These are phyloP conservation scores for Aspergillus neotritici DNA, from an alignment of 2,329 filamentous ascomycete species.

Conservation along the genomic window DNA sequence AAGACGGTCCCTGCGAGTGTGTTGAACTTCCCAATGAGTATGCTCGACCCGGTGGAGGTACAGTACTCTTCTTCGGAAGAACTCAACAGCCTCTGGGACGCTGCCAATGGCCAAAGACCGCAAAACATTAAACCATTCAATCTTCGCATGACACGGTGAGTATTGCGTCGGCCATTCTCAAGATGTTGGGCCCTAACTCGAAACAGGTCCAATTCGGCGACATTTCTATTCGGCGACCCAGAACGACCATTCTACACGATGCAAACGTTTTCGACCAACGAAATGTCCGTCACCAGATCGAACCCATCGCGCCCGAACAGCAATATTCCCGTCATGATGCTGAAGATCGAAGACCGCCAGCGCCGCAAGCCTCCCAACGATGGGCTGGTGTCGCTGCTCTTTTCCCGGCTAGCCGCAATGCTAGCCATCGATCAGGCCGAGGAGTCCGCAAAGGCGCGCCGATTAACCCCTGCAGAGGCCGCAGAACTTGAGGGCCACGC, in stretches of 20 bases:
- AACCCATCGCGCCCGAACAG: constrained; percentile 37
- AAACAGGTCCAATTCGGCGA: constrained; percentile 35
- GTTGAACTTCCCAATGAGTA: constrained; percentile 35
- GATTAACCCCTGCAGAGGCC: constrained; percentile 36
- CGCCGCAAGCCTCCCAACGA: constrained; percentile 38
- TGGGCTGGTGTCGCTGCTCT: constrained; percentile 41
- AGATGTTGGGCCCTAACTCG: constrained; percentile 12
- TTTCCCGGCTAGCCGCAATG: constrained; percentile 47
- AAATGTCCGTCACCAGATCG: constrained; percentile 38
- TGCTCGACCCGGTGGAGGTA: constrained; percentile 29
- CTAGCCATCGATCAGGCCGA: constrained; percentile 44
- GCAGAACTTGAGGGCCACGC: constrained; percentile 41
- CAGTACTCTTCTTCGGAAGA: constrained; percentile 38
- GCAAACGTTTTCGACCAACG: constrained; percentile 38
- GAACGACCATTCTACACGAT: constrained; percentile 43
- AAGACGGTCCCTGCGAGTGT: constrained; percentile 41
- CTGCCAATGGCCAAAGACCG: constrained; percentile 40
- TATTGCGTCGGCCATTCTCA: background rate
- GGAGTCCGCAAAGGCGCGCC: constrained; percentile 36
- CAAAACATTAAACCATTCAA: constrained; percentile 32
- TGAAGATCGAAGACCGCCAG: constrained; percentile 35
- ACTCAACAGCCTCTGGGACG: constrained; percentile 40
- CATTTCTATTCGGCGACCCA: constrained; percentile 40
- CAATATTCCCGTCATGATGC: constrained; percentile 40
- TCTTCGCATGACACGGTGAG: constrained; percentile 39